Percentiles rank a stretch among this genome's conserved stretches.
Conservation (phyloP, 2,329 filamentous ascomycete genomes). For the Pestalotiopsis sp. region DNA sequence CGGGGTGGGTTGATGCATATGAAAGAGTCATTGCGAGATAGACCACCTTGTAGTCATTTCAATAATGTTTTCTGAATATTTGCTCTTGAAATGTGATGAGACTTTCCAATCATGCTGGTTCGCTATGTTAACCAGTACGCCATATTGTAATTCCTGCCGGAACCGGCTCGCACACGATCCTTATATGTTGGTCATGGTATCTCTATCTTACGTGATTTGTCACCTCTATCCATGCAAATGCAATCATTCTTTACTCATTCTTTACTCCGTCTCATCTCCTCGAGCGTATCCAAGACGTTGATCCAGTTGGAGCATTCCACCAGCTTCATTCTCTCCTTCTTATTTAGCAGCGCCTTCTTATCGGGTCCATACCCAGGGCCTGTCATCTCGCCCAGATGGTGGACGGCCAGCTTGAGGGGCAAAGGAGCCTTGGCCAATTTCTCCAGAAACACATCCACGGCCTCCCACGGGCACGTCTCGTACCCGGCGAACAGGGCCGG, state of each 20-base stretch:
- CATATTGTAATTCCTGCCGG: background rate
- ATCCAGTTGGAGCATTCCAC: conserved; percentile 54
- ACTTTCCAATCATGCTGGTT: no score
- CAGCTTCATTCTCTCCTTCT: conserved; percentile 55
- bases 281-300: conserved; percentile 63
- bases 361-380: conserved; percentile 57
- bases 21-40: background rate
- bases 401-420: conserved; percentile 64
- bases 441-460: conserved; percentile 64
- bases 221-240: no score
- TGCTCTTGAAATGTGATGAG: background rate
- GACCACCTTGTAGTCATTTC: background rate
- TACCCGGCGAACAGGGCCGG: conserved; percentile 66
- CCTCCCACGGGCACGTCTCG: conserved; percentile 61
- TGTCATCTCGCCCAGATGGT: conserved; percentile 71
- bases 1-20: background rate
- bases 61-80: background rate
- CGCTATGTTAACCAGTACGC: no score
- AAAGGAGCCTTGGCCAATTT: conserved; percentile 59
- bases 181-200: background rate
- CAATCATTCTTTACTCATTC: background rate
- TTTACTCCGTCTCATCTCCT: conserved; percentile 36
- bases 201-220: background rate
- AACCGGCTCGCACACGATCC: background rate
- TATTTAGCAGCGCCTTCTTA: conserved; percentile 56